These are phyloP conservation scores for Amanita rimosa DNA, from an alignment of 768 basidiomycete genomes.

Conservation along the genomic window DNA sequence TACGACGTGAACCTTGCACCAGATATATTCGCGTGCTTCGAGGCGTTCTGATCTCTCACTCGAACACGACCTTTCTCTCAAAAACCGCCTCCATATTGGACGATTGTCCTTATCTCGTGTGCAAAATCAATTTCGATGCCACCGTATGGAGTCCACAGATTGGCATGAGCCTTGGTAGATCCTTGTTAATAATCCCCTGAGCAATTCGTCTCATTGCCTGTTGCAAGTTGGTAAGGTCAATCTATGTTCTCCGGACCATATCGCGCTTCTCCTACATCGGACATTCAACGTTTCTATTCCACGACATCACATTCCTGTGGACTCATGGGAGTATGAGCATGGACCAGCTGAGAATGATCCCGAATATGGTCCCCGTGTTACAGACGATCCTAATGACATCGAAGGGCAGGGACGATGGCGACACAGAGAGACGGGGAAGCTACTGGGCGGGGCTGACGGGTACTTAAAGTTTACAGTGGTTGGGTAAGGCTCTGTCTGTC, in stretches of 20 bases:
- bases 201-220: constrained; percentile 2
- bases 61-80: constrained; percentile 58
- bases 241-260: constrained; percentile 84
- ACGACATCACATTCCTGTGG: constrained; percentile 75
- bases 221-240: constrained; percentile 78
- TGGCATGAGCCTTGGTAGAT: constrained; percentile 70
- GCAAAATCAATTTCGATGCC: constrained; percentile 67
- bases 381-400: constrained; percentile 15
- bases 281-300: constrained; percentile 97
- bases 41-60: constrained; percentile 83
- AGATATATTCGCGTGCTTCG: constrained; percentile 85
- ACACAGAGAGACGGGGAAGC: constrained; percentile 54
- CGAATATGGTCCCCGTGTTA: constrained; percentile 39
- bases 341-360: constrained; percentile 75
- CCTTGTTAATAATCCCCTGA: constrained; percentile 1
- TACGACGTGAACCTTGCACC: constrained; percentile 4
- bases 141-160: constrained; percentile 83
- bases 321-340: constrained; percentile 80
- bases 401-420: constrained; percentile 69
- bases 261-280: constrained; percentile 79
- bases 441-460: constrained; percentile 58
- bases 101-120: constrained; percentile 81
- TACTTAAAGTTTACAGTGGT: constrained; percentile 78
- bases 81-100: constrained; percentile 56
- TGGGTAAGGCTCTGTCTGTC: constrained; percentile 41